phyloP scores from a whole-genome alignment of 768 basidiomycete genomes.

The Leccinum disarticulatum region DNA sequence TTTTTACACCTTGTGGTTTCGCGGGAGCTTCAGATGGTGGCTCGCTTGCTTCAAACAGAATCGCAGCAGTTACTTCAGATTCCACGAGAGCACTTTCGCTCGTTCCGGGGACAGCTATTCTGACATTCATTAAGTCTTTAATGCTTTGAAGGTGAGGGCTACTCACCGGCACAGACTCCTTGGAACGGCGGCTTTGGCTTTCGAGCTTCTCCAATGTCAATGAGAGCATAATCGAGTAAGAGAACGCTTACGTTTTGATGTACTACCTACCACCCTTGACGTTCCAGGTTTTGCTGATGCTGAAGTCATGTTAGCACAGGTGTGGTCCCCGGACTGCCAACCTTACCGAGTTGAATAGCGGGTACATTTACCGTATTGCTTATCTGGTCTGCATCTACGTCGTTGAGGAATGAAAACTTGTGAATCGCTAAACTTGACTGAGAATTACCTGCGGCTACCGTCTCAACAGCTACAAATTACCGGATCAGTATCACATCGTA shows the following conservation, averaged over 20 bases:
- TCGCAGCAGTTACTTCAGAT: conserved; percentile 22
- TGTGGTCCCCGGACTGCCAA: not conserved
- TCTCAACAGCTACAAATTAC: conserved; percentile 2
- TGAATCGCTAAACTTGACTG: not conserved
- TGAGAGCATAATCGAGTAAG: not conserved
- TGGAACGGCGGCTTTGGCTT: not conserved
- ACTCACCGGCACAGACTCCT: conserved; percentile 18
- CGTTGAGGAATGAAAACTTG: not conserved
- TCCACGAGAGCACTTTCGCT: conserved; percentile 16
- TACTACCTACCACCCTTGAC: not conserved
- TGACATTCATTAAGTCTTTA: conserved; percentile 21
- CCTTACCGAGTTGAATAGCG: conserved; percentile 14
- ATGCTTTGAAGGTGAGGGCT: conserved; percentile 2
- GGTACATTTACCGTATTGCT: not conserved
- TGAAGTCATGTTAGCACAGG: conserved; percentile 4
- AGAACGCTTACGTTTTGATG: conserved; percentile 11
- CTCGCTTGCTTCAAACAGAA: conserved; percentile 10
- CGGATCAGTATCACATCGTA: not conserved
- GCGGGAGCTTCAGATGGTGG: conserved; percentile 7
- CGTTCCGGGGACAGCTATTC: conserved; percentile 23
- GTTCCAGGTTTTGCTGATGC: not conserved
- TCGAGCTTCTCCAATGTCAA: conserved; percentile 12
- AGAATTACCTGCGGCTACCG: conserved; percentile 6
- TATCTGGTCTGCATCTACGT: conserved; percentile 8
- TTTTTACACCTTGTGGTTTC: conserved; percentile 13